Percentiles rank a stretch among this genome's conserved stretches.
Conservation (phyloP, 495 filamentous ascomycete species). For the Articulospora tetracladia region DNA sequence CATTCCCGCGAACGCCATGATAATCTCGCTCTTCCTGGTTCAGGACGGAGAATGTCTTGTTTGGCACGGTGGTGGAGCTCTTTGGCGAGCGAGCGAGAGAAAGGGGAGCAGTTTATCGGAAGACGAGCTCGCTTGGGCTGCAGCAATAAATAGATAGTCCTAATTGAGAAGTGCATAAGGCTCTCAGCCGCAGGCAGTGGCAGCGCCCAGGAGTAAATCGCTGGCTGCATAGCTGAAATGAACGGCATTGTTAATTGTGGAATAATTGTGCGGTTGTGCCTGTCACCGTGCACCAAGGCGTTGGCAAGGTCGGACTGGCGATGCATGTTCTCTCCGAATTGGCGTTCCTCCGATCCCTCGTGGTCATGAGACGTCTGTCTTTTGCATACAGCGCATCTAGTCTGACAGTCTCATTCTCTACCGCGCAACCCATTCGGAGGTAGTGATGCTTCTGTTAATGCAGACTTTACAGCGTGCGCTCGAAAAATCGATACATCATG, state of each 20-base stretch:
- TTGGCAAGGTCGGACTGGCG: background rate
- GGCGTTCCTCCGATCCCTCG: background rate
- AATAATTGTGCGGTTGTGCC: constrained; percentile 11
- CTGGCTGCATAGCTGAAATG: constrained; percentile 12
- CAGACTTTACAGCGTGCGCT: background rate
- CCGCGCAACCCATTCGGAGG: background rate
- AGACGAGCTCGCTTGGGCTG: constrained; percentile 2
- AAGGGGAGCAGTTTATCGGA: background rate
- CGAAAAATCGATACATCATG: background rate
- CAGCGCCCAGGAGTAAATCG: constrained; percentile 10
- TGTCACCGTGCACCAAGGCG: constrained; percentile 16
- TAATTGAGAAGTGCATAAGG: background rate
- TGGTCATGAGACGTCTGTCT: background rate
- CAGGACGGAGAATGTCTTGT: background rate
- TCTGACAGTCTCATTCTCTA: background rate
- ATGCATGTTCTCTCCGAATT: background rate
- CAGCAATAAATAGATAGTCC: constrained; percentile 6
- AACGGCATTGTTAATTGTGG: background rate
- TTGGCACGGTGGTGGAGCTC: background rate
- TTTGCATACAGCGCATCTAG: background rate
- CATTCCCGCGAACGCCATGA: background rate
- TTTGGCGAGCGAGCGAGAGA: background rate
- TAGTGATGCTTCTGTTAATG: background rate
- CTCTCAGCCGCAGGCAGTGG: background rate
- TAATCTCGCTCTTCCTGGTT: background rate